Evolutionary conservation across 2,329 filamentous ascomycete species (phyloP), one percentile per base, ranked within the genome.

Genomic region (Zarea fungicola): DNA sequence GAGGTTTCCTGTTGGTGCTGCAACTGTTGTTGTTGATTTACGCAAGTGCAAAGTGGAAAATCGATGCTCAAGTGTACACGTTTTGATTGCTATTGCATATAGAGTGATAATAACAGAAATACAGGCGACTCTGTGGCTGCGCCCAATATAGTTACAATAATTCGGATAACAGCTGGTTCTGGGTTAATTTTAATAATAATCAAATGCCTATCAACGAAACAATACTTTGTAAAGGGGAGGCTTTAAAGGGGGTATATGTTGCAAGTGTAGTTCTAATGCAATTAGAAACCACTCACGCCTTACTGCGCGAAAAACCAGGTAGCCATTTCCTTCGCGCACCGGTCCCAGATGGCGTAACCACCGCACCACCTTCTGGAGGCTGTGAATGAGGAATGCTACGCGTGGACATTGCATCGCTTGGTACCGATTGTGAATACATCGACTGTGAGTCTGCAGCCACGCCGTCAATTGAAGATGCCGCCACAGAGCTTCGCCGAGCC

Each of bases 281-380:
- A 29, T 29, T 8, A 29, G 28, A 29, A 14, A 29, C 8, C 14
- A 26, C 21, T 47, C 28, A 50, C 19, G 40, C 10, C 36, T 51
- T 51, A 42, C 29, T 51, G 29, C 43, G 49, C 10, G 42, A 46
- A 48, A 69, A 68, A 1, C 55, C 59, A 13, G 63, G 60, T 18
- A 69, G 54, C 67, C 67, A 69, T 51, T 68, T 69, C 34, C 65
- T 61, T 34, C 65, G 57, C 8, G 43, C 47, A 2, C 65, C 65
- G 8, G 61, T 60, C 34, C 50, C 50, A 6, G 42, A 36, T n/a
- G 23, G 26, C 3, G 37, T 14, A 5, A 52, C 53, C n/a, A 54
- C 44, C 16, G 46, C 39, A 28, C 34, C 42, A 32, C 50, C 41
- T 10, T 48, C 53, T 10, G 40, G 22, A 4, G 55, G 50, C 23